Percentiles rank a stretch among this genome's conserved stretches.
These are phyloP conservation scores for Macrocybe gigantea DNA, from an alignment of 768 basidiomycete species.

Conservation along the genomic window DNA sequence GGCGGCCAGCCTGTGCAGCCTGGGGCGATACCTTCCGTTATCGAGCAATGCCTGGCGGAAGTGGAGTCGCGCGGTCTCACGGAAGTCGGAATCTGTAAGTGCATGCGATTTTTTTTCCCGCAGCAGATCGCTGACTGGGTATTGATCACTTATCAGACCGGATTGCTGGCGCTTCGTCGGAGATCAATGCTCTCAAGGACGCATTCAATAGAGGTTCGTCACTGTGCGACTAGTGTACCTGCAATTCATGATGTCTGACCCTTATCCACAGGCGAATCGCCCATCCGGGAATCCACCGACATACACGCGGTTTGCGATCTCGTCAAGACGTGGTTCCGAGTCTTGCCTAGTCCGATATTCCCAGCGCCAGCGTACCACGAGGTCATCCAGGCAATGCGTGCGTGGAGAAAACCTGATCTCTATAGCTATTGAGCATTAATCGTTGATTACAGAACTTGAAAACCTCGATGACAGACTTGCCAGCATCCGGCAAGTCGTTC, in stretches of 20 bases:
- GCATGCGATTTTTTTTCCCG: background rate
- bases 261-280: slow-evolving; percentile 44
- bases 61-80: slow-evolving; percentile 71
- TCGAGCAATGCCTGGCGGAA: slow-evolving; percentile 61
- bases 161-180: slow-evolving; percentile 69
- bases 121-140: background rate
- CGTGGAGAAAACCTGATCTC: slow-evolving; percentile 15
- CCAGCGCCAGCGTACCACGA: slow-evolving; percentile 62
- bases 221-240: background rate
- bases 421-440: background rate
- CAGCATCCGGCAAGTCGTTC: slow-evolving; percentile 63
- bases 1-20: slow-evolving; percentile 39
- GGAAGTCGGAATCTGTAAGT: slow-evolving; percentile 82
- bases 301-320: slow-evolving; percentile 81
- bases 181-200: slow-evolving; percentile 65
- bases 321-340: slow-evolving; percentile 82
- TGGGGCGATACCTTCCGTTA: slow-evolving; percentile 59
- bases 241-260: background rate
- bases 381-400: slow-evolving; percentile 69
- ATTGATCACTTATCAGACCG: slow-evolving; percentile 47
- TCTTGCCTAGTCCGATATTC: slow-evolving; percentile 76
- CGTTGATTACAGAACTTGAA: slow-evolving; percentile 47
- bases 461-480: slow-evolving; percentile 62
- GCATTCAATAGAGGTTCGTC: slow-evolving; percentile 64
- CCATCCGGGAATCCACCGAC: slow-evolving; percentile 55